Conservation (phyloP, 2,329 filamentous ascomycete genomes). For the Lecanosticta acicola region DNA sequence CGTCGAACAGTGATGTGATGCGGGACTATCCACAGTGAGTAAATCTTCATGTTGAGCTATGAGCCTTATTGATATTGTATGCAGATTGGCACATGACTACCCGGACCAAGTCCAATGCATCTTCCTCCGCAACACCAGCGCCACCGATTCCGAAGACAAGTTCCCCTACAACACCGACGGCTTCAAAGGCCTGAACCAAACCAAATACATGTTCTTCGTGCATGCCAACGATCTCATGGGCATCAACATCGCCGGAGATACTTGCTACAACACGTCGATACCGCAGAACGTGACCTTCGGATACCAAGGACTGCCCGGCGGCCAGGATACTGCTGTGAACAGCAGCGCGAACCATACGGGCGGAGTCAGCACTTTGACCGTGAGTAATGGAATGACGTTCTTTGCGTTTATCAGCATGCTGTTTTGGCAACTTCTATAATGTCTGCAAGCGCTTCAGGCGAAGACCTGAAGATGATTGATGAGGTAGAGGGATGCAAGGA, state of each 20-base stretch:
- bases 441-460: conserved; percentile 5
- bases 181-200: conserved; percentile 61
- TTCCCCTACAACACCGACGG: conserved; percentile 72
- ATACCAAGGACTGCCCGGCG: conserved; percentile 48
- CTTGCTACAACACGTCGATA: conserved; percentile 61
- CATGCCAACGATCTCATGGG: conserved; percentile 62
- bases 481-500: no score
- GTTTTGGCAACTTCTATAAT: conserved; percentile 24
- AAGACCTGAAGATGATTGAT: conserved; percentile 3
- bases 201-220: conserved; percentile 73
- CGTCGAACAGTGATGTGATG: conserved; percentile 73
- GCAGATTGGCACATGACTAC: conserved; percentile 55
- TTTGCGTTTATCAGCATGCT: conserved; percentile 17
- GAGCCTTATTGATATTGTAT: not conserved
- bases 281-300: conserved; percentile 67
- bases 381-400: conserved; percentile 18
- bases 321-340: conserved; percentile 18
- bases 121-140: conserved; percentile 66
- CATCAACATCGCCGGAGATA: conserved; percentile 61
- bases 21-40: conserved; percentile 38
- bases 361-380: conserved; percentile 3
- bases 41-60: not conserved
- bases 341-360: conserved; percentile 20
- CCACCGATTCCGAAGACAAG: conserved; percentile 60
- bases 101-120: conserved; percentile 72